Base-by-base conservation (phyloP, 73 alveolate species). In the Durusdinium trenchii region DNA sequence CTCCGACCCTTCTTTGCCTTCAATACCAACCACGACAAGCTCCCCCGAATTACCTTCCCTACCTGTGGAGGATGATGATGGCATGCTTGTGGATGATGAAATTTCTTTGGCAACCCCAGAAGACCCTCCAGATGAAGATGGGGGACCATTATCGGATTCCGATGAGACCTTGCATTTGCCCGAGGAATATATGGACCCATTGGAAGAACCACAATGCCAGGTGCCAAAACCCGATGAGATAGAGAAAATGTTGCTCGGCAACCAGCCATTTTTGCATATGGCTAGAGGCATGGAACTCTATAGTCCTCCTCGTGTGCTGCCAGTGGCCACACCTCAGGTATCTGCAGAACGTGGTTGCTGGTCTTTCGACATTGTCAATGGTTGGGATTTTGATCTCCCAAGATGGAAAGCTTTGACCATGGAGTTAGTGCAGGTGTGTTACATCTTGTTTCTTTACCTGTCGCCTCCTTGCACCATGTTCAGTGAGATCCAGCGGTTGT, bases 391-490 rank as follows among this genome's bases (percentile, higher is more conserved):
- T 73, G 84, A 73, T 36, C 35, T 5, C 26, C 36, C 48, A 10
- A 36, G 9, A 20, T 35, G n/a, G 84, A 32, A 73, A 3, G 32
- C 2, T 9, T 23, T 36, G 26, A n/a, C 84, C 52, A 6, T 12
- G 6, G 52, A 73, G 32, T 7, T 73, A 51, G 52, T 73, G 48
- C 6, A 20, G 30, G 35, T 6, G 14, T 32, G 9, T 48, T 7
- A 6, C 54, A 73, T 73, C 12, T 12, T 36, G 20, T 73, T 73
- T 40, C 36, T 73, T 23, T 73, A 38, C 36, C 84, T 73, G 52
- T n/a, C 52, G 30, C 84, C 84, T 0, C 84, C 84, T 9, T 73
- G 84, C 54, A 73, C 84, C 1, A 73, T 73, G 84, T 73, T 73
- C 54, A 73, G 84, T 40, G 84, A 73, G 28, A 2, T 73, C 1